Percentiles rank a stretch among this genome's conserved stretches.
phyloP scores from a whole-genome alignment of 2,329 filamentous ascomycete species.

The Fusarium sp. region DNA sequence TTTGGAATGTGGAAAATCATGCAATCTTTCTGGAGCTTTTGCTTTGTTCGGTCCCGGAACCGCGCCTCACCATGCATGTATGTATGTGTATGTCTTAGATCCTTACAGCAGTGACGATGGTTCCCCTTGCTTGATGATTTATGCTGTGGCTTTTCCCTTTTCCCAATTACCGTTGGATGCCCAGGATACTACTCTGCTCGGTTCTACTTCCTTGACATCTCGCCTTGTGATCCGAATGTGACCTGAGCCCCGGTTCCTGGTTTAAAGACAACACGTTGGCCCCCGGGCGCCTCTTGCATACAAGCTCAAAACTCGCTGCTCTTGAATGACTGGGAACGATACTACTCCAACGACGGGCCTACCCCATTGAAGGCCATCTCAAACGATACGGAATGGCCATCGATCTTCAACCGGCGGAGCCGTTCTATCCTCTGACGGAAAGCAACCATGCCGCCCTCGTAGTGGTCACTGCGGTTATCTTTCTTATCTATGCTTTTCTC shows the following conservation, averaged over 20 bases:
- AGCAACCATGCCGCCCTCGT: conserved; percentile 44
- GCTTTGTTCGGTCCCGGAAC: not conserved
- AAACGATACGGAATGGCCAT: conserved; percentile 24
- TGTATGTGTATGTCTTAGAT: not conserved
- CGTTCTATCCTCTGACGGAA: conserved; percentile 43
- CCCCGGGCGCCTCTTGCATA: not conserved
- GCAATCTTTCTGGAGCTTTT: not conserved
- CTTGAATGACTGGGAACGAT: not conserved
- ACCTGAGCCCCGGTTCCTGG: conserved; percentile 7
- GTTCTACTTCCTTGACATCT: not conserved
- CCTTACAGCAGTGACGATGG: not conserved
- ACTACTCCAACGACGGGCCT: conserved; percentile 2
- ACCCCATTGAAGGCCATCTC: not conserved
- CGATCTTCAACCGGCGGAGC: conserved; percentile 30
- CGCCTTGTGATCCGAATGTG: conserved; percentile 7
- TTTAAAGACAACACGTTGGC: conserved; percentile 4
- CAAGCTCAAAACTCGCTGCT: not conserved
- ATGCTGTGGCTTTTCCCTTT: not conserved
- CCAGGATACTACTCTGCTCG: not conserved
- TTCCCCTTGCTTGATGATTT: not conserved
- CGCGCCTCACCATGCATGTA: no score
- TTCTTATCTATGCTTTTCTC: conserved; percentile 43
- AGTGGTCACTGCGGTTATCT: conserved; percentile 41
- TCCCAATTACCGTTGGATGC: not conserved
- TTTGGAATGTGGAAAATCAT: not conserved